Evolutionary conservation across 2,329 filamentous ascomycete species (phyloP).

Genomic region (Neonectria punicea): DNA sequence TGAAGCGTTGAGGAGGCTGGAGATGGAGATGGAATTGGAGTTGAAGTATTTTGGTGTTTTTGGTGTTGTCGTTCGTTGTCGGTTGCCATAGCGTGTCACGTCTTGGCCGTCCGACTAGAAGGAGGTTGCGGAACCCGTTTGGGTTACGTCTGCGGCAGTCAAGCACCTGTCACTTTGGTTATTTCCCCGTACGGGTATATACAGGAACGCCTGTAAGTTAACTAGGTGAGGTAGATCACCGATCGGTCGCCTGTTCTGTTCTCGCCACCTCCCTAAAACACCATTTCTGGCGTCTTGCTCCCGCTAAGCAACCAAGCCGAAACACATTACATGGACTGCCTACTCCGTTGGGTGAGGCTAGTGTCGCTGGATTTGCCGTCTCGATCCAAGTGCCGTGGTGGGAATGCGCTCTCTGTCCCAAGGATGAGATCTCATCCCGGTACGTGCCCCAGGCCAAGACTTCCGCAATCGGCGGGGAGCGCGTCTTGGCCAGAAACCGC

Average conservation of each 20-base stretch:
- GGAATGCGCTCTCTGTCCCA: background rate
- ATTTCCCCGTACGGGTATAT: background rate
- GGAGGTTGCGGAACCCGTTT: conserved; percentile 1
- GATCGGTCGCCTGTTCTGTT: too few species aligned
- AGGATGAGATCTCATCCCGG: conserved; percentile 13
- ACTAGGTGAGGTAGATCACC: too few species aligned
- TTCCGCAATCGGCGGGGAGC: conserved; percentile 3
- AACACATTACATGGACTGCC: background rate
- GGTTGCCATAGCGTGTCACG: background rate
- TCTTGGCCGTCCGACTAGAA: background rate
- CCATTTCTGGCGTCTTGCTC: background rate
- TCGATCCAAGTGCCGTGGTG: conserved; percentile 10
- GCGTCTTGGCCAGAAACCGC: background rate
- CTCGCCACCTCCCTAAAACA: background rate
- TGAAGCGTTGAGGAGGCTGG: conserved; percentile 6
- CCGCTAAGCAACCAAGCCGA: background rate
- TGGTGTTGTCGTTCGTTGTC: background rate
- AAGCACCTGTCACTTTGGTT: background rate
- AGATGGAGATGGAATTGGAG: background rate
- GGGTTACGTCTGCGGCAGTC: background rate
- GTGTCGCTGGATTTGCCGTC: background rate
- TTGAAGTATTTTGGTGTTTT: background rate
- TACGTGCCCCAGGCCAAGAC: background rate
- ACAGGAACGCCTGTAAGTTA: background rate
- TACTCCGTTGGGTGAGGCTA: background rate